Base-by-base conservation (phyloP, 495 filamentous ascomycete species). In the Tuber borchii region DNA sequence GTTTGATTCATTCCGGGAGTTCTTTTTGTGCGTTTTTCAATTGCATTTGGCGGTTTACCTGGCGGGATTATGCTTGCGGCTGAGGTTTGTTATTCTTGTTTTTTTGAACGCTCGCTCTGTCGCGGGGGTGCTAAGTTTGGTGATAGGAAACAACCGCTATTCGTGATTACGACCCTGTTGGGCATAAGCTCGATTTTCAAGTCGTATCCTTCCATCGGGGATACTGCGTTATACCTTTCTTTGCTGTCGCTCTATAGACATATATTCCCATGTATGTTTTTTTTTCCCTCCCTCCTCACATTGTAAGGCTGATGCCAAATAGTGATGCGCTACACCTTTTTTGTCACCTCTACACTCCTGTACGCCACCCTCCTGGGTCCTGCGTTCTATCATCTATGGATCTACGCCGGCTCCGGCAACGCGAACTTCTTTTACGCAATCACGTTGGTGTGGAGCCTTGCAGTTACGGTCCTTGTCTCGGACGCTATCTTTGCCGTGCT, bases 391-490 rank as follows among this genome's bases (percentile, higher is more conserved):
- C 90, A 99, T 84, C 87, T 99, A 6, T 99, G 95, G 95, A 97
- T 98, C 77, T 99, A 99, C 82, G 96, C 95, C 31, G 95, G 95
- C 56, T 96, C 93, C 46, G 95, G 96, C 44, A 99, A 99, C 82
- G 95, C 95, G 61, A 99, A 99, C 83, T 99, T 99, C 86, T 99
- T 98, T 85, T 99, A 99, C 81, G 95, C 95, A 80, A 98, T 99
- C 82, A 99, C 95, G 7, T 87, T 99, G 0, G 95, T 98, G 22
- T 99, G 95, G 95, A 95, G 93, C 81, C 85, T 99, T 5, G 95
- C 93, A 0, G 86, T 93, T 56, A 93, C 93, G 1, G 87, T 93
- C 45, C 81, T 90, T 51, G 88, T 97, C 0, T 92, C 90, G 14
- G 95, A 99, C 82, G 87, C 90, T 70, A 85, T 97, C 4, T 99